phyloP scores from a whole-genome alignment of 78 protist species.

The Bigelowiella natans region DNA sequence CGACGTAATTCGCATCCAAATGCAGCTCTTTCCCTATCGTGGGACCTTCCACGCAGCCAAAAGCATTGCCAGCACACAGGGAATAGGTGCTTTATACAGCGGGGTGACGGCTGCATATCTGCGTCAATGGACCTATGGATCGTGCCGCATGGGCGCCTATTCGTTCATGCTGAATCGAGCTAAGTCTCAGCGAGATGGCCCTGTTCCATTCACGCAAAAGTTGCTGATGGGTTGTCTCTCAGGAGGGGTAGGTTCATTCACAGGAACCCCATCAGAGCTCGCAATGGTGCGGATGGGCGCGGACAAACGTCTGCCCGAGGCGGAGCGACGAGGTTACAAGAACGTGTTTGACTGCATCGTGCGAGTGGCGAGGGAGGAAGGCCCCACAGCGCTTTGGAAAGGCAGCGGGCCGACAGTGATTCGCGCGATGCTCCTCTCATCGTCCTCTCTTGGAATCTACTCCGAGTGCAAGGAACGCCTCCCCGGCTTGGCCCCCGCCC shows the following conservation, averaged over 20 bases:
- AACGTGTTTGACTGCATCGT: not conserved
- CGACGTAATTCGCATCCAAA: slow-evolving; percentile 14
- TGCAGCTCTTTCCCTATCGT: not conserved
- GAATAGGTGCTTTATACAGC: not conserved
- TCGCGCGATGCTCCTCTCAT: too few relatives aligned
- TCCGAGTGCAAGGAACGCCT: slow-evolving; percentile 11
- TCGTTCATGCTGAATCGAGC: not conserved
- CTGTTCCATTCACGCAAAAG: not conserved
- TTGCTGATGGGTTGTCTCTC: slow-evolving; percentile 4
- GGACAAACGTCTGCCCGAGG: not conserved
- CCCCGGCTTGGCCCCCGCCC: not conserved
- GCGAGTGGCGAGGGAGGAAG: not conserved
- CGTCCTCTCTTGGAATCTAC: slow-evolving; percentile 1
- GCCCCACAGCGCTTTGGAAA: not conserved
- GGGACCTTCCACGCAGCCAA: not conserved
- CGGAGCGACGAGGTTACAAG: not conserved
- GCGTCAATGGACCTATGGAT: slow-evolving; percentile 15
- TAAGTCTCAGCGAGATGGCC: not conserved
- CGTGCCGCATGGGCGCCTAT: slow-evolving; percentile 13
- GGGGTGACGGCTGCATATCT: slow-evolving; percentile 3
- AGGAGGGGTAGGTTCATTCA: slow-evolving; percentile 10
- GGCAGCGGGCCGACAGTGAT: not conserved
- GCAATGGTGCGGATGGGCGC: not conserved
- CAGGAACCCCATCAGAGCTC: not conserved
- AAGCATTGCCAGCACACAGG: not conserved